Evolutionary conservation across 116 monocot species (phyloP).

Genomic region (Thalassia testudinum): DNA sequence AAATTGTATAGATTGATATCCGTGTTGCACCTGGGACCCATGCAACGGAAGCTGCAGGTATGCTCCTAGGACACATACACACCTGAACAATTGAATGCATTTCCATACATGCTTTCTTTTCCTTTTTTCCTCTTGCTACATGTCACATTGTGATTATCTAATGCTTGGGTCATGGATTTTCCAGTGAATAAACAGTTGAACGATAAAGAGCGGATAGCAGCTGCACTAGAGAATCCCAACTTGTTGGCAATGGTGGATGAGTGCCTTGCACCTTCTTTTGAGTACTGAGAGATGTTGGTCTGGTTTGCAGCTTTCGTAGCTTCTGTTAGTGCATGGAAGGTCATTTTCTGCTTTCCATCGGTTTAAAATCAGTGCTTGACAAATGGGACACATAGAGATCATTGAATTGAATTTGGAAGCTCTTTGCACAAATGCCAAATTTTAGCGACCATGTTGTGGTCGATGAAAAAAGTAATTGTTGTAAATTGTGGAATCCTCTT

Average conservation of each 20-base stretch:
- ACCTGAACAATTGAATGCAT: no score
- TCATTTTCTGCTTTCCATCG: no score
- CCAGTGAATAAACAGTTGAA: conserved; percentile 88
- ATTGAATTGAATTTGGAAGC: no score
- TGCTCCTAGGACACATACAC: background rate
- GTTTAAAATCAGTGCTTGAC: no score
- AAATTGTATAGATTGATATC: conserved; percentile 66
- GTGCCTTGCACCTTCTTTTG: conserved; percentile 46
- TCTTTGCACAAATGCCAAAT: no score
- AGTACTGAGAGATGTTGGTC: background rate
- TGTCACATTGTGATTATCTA: no score
- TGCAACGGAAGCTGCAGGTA: conserved; percentile 92
- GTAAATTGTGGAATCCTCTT: no score
- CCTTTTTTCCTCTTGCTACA: background rate
- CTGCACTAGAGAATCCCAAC: conserved; percentile 83
- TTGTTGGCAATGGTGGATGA: conserved; percentile 71
- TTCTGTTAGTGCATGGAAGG: no score
- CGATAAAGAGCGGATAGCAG: conserved; percentile 83
- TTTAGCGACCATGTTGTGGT: no score
- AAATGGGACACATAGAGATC: no score
- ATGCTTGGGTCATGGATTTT: background rate
- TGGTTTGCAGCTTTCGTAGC: no score
- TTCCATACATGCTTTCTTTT: background rate
- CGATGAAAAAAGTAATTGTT: no score
- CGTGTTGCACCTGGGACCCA: conserved; percentile 84